A percentile compares a stretch with the other conserved stretches of the same genome.
These are phyloP conservation scores for Geotrichum aggregatum DNA, from an alignment of 1,139 yeast species.

Conservation along the genomic window DNA sequence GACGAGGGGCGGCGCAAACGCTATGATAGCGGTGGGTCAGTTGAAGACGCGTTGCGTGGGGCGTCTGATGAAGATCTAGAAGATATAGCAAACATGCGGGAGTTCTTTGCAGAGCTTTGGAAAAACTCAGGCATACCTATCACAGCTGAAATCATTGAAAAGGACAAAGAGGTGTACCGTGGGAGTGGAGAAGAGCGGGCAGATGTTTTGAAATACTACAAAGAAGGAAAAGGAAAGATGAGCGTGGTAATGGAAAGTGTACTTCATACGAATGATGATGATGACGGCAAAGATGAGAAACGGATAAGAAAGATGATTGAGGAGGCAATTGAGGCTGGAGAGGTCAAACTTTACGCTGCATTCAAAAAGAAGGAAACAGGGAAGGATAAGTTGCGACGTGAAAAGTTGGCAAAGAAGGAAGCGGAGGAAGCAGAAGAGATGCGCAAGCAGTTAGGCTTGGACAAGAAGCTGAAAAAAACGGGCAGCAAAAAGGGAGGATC, in stretches of 20 bases:
- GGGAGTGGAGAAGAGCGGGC: slow-evolving; percentile 58
- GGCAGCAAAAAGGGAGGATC: slow-evolving; percentile 31
- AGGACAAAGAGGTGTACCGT: slow-evolving; percentile 63
- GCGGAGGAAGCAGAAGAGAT: slow-evolving; percentile 66
- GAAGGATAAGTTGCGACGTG: slow-evolving; percentile 44
- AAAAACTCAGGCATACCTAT: slow-evolving; percentile 53
- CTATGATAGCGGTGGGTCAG: slow-evolving; percentile 66
- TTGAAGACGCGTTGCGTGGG: slow-evolving; percentile 46
- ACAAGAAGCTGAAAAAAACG: slow-evolving; percentile 42
- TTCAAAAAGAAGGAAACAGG: slow-evolving; percentile 56
- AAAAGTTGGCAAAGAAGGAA: slow-evolving; percentile 53
- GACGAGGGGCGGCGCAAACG: slow-evolving; percentile 54
- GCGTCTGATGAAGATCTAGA: slow-evolving; percentile 40
- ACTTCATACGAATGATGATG: slow-evolving; percentile 63
- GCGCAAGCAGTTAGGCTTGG: slow-evolving; percentile 47
- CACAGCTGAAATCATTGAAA: slow-evolving; percentile 68
- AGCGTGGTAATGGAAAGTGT: slow-evolving; percentile 65
- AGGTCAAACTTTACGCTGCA: slow-evolving; percentile 40
- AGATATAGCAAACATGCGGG: slow-evolving; percentile 57
- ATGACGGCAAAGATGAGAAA: too few relatives aligned
- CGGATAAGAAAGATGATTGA: slow-evolving; percentile 56
- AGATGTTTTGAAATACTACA: slow-evolving; percentile 60
- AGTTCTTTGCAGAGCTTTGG: slow-evolving; percentile 55
- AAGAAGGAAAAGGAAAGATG: slow-evolving; percentile 64
- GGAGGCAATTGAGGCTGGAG: slow-evolving; percentile 41